Percentiles rank a stretch among this genome's conserved stretches.
Evolutionary conservation across 2,329 filamentous ascomycete genomes (phyloP).

Genomic region (Trichoderma asperellum): DNA sequence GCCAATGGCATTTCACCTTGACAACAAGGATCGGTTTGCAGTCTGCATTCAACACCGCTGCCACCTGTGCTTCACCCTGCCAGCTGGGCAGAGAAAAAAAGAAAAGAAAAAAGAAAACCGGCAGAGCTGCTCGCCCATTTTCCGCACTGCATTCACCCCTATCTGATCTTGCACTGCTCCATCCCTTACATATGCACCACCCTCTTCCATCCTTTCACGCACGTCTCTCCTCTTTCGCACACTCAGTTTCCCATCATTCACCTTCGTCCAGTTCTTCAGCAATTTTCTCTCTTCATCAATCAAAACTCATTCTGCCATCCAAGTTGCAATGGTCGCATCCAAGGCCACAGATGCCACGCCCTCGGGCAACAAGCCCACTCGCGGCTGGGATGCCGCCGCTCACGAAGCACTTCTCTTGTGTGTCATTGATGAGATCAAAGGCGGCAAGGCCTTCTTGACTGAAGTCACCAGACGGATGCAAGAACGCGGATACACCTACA

Average conservation of each 20-base stretch:
- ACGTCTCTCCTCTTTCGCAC: background rate
- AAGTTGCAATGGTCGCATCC: conserved; percentile 24
- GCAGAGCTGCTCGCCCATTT: background rate
- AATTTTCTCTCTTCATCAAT: background rate
- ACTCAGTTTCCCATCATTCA: background rate
- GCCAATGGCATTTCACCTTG: conserved; percentile 5
- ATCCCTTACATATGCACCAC: background rate
- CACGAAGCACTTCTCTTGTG: conserved; percentile 47
- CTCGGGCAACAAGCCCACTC: conserved; percentile 33
- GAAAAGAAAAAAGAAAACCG: background rate
- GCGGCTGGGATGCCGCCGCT: conserved; percentile 44
- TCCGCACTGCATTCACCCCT: background rate
- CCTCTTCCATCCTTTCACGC: background rate
- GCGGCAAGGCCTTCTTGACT: conserved; percentile 41
- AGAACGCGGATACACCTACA: conserved; percentile 45
- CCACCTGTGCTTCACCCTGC: conserved; percentile 3
- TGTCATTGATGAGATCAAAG: conserved; percentile 44
- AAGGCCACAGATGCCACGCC: background rate
- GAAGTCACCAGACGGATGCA: conserved; percentile 41
- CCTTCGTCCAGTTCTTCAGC: background rate
- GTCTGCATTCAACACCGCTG: conserved; percentile 17
- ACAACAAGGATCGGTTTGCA: background rate
- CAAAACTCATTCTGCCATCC: background rate
- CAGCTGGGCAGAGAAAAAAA: background rate
- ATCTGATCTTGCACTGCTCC: background rate